Evolutionary conservation across 768 basidiomycete genomes (phyloP).

Genomic region (Agaricus sinodeliciosus): DNA sequence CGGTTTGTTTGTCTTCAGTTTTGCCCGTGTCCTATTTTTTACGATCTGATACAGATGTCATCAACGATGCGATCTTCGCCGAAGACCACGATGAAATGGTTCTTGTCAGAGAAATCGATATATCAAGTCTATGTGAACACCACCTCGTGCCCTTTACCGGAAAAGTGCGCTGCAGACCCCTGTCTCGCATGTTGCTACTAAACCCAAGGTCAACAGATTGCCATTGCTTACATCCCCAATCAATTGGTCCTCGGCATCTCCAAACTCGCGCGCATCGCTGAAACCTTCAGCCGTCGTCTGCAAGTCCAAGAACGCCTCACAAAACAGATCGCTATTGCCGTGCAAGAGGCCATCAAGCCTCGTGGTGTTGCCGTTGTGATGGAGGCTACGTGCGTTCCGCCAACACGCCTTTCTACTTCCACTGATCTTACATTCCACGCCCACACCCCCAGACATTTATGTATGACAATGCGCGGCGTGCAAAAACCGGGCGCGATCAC

Average conservation of each 20-base stretch:
- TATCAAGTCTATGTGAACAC: constrained; percentile 97
- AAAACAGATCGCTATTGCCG: constrained; percentile 95
- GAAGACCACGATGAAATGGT: constrained; percentile 99
- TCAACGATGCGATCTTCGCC: constrained; percentile 96
- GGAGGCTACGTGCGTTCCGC: constrained; percentile 81
- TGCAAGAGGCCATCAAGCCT: constrained; percentile 96
- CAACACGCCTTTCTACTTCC: neutral
- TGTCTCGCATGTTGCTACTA: constrained; percentile 14
- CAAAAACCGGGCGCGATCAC: constrained; percentile 97
- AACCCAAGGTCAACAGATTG: constrained; percentile 52
- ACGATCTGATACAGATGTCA: constrained; percentile 63
- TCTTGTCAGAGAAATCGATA: constrained; percentile 93
- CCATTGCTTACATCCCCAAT: constrained; percentile 97
- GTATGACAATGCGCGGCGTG: constrained; percentile 99
- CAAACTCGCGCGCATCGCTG: constrained; percentile 94
- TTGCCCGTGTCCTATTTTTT: constrained; percentile 10
- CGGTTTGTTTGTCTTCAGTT: constrained; percentile 40
- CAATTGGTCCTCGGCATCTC: constrained; percentile 90
- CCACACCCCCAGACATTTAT: constrained; percentile 73
- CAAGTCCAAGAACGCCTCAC: constrained; percentile 98
- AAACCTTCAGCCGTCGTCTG: constrained; percentile 91
- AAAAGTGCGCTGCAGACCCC: constrained; percentile 53
- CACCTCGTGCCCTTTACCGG: constrained; percentile 98
- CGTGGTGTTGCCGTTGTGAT: constrained; percentile 98
- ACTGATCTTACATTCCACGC: neutral